phyloP scores from a whole-genome alignment of 2,329 filamentous ascomycete species.

The Ophiostoma angusticollis region DNA sequence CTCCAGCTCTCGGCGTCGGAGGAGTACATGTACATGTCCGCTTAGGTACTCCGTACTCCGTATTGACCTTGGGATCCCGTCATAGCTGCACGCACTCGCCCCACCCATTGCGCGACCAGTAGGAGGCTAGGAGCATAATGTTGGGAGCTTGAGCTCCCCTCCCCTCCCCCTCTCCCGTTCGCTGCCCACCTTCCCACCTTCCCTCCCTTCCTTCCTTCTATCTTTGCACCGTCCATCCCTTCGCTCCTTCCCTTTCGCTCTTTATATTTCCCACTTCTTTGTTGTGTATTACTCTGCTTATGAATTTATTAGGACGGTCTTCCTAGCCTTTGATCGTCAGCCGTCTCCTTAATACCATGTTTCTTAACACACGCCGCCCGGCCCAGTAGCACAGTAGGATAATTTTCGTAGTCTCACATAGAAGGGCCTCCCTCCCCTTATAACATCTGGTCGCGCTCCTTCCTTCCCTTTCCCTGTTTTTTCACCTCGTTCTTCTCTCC shows the following conservation, averaged over 20 bases:
- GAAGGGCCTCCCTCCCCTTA: conserved; percentile 4
- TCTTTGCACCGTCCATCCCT: conserved; percentile 7
- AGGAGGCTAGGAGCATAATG: background rate
- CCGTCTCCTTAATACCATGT: conserved; percentile 4
- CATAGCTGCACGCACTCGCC: too few species aligned
- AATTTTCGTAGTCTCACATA: conserved; percentile 10
- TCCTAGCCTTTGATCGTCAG: background rate
- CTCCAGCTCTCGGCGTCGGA: too few species aligned
- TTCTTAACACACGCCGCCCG: conserved; percentile 2
- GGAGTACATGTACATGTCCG: too few species aligned
- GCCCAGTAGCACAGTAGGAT: conserved; percentile 1
- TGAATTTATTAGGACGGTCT: too few species aligned
- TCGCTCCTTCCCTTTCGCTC: conserved; percentile 1
- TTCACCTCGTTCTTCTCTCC: conserved; percentile 6
- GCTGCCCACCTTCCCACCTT: background rate
- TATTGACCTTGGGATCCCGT: too few species aligned
- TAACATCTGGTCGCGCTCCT: conserved; percentile 2
- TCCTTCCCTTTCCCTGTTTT: conserved; percentile 15
- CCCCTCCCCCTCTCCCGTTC: background rate
- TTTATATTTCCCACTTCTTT: conserved; percentile 4
- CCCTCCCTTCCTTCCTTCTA: conserved; percentile 5
- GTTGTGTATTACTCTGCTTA: background rate
- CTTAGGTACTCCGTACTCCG: too few species aligned
- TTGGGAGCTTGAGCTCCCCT: conserved; percentile 2
- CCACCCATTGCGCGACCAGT: too few species aligned